phyloP scores from a whole-genome alignment of 768 basidiomycete genomes.

The Mycena venus region DNA sequence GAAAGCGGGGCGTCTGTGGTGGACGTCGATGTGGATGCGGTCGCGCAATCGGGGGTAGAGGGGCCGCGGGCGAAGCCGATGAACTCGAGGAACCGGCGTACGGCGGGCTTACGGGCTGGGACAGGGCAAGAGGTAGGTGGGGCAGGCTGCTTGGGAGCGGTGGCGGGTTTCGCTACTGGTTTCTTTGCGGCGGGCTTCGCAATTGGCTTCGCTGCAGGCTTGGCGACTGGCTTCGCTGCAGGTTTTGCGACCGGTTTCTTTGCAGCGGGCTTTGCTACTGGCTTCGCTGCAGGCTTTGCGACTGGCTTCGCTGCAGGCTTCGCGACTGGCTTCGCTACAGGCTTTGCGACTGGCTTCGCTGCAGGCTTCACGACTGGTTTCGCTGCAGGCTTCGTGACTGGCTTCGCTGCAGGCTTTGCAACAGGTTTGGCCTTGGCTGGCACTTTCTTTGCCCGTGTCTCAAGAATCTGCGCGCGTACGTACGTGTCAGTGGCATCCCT shows the following conservation, averaged over 20 bases:
- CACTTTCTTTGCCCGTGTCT: background rate
- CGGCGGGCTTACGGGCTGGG: background rate
- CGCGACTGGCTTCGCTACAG: no score
- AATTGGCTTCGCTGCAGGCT: background rate
- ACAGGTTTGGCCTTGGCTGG: background rate
- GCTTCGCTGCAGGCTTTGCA: no score
- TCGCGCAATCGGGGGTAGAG: background rate
- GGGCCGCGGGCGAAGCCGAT: background rate
- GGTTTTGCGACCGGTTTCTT: background rate
- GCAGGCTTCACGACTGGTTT: no score
- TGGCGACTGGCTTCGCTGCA: background rate
- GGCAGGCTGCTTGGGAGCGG: background rate
- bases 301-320: no score
- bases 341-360: no score
- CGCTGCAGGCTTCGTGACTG: no score
- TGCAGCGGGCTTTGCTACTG: no score
- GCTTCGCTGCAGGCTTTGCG: no score
- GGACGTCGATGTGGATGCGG: background rate
- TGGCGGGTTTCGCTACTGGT: background rate
- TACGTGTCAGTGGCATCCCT: background rate
- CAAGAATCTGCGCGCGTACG: background rate
- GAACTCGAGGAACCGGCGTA: background rate
- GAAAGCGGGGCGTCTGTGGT: background rate
- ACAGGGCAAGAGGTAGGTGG: background rate
- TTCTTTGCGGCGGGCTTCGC: background rate